Percentiles rank a stretch among this genome's conserved stretches.
Evolutionary conservation across 257 asterid genomes (phyloP).

Genomic region (Przewalskia tangutica): DNA sequence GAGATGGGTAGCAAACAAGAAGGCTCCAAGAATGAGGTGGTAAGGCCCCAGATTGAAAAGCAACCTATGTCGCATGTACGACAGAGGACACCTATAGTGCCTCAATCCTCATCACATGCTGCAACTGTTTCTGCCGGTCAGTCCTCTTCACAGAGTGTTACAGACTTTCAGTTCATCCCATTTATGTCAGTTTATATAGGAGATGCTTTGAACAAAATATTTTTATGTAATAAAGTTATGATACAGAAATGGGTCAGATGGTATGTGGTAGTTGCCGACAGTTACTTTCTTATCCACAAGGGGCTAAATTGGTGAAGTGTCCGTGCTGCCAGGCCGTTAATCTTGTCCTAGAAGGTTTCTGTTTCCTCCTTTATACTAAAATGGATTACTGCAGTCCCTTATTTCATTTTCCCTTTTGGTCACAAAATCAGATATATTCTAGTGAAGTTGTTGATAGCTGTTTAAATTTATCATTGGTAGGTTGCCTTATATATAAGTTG

Average conservation of each 20-base stretch:
- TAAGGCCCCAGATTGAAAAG: slow-evolving; percentile 23
- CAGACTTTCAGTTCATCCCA: background rate
- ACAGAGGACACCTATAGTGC: slow-evolving; percentile 26
- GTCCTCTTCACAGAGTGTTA: slow-evolving; percentile 8
- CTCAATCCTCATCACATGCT: slow-evolving; percentile 19
- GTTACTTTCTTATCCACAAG: slow-evolving; percentile 68
- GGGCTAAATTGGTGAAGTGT: slow-evolving; percentile 69
- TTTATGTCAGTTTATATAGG: background rate
- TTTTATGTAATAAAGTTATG: background rate
- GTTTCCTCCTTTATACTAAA: background rate
- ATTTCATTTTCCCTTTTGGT: background rate
- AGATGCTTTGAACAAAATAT: background rate
- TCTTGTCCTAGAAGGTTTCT: slow-evolving; percentile 71
- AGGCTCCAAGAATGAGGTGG: slow-evolving; percentile 22
- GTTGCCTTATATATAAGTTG: background rate
- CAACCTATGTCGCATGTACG: slow-evolving; percentile 29
- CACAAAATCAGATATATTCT: background rate
- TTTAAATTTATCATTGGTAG: background rate
- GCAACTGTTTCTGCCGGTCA: slow-evolving; percentile 40
- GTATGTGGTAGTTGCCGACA: slow-evolving; percentile 83
- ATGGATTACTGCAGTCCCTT: background rate
- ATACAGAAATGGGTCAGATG: slow-evolving; percentile 71
- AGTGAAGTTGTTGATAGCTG: background rate
- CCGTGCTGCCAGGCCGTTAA: slow-evolving; percentile 75
- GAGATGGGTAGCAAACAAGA: slow-evolving; percentile 36